phyloP scores from a whole-genome alignment of 176 grass and related monocot species.

The Guadua angustifolia region DNA sequence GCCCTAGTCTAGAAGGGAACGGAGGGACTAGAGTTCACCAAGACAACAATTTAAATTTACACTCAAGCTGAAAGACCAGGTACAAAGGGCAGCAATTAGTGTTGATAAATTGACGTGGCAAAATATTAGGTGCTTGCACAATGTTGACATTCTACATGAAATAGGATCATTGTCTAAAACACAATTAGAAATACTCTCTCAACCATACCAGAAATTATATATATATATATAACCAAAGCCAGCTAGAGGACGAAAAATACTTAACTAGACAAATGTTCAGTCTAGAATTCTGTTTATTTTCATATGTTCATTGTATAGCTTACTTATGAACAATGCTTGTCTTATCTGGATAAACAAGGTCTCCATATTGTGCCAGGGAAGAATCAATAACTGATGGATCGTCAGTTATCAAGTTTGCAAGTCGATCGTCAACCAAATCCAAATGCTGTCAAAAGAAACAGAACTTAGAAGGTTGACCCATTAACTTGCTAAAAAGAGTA shows the following conservation, averaged over 20 bases:
- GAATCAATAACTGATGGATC: constrained; percentile 96
- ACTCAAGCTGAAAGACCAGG: not conserved
- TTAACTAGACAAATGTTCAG: constrained; percentile 12
- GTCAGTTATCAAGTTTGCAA: constrained; percentile 86
- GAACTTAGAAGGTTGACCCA: not conserved
- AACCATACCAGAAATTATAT: not conserved
- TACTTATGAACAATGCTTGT: constrained; percentile 91
- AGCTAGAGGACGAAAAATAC: constrained; percentile 21
- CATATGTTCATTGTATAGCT: not conserved
- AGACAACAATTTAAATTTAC: not conserved
- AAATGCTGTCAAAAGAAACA: constrained; percentile 58
- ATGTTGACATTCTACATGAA: not conserved
- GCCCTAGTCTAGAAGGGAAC: not conserved
- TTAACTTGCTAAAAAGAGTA: not conserved
- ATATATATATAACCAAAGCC: not conserved
- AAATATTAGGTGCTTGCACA: not conserved
- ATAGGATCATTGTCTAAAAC: not conserved
- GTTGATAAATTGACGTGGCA: not conserved
- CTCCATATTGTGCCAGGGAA: constrained; percentile 88
- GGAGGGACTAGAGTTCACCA: not conserved
- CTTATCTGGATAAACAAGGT: constrained; percentile 88
- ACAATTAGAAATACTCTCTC: not conserved
- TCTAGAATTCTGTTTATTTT: constrained; percentile 16
- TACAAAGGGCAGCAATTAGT: not conserved
- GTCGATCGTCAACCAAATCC: constrained; percentile 73